These are phyloP conservation scores for Fonsecaea nubica DNA, from an alignment of 2,329 filamentous ascomycete species.

Conservation along the genomic window DNA sequence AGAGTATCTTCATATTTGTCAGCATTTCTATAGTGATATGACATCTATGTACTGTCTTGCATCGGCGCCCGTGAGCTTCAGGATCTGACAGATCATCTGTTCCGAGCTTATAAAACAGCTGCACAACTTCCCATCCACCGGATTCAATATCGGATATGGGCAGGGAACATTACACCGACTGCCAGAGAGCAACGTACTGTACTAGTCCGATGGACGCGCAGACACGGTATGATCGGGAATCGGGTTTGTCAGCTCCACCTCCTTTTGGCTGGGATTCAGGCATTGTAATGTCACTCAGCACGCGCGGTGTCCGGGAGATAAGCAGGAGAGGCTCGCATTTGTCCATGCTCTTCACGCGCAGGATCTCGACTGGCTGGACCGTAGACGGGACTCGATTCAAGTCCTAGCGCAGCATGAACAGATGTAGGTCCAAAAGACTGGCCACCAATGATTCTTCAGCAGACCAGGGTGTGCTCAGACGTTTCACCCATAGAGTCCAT, in stretches of 20 bases:
- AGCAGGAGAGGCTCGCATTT: background rate
- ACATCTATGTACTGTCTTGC: background rate
- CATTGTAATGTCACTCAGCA: background rate
- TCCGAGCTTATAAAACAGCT: background rate
- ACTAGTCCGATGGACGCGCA: too few species aligned
- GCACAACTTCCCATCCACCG: background rate
- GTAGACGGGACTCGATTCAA: background rate
- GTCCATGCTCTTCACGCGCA: background rate
- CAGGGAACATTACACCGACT: background rate
- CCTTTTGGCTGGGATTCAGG: background rate
- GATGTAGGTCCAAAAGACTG: background rate
- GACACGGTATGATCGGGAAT: background rate
- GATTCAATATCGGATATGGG: background rate
- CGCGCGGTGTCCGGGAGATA: background rate
- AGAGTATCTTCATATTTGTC: conserved; percentile 10
- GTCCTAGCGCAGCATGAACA: background rate
- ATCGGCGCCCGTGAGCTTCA: background rate
- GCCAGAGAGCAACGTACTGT: background rate
- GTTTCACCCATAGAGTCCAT: conserved; percentile 54
- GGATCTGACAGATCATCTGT: background rate
- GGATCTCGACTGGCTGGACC: background rate
- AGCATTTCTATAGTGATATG: conserved; percentile 6
- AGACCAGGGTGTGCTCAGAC: background rate
- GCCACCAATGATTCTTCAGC: background rate
- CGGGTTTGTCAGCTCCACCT: background rate